A percentile compares a stretch with the other conserved stretches of the same genome.
These are phyloP conservation scores for Aspergillus jensenii DNA, from an alignment of 2,329 filamentous ascomycete species.

Conservation along the genomic window DNA sequence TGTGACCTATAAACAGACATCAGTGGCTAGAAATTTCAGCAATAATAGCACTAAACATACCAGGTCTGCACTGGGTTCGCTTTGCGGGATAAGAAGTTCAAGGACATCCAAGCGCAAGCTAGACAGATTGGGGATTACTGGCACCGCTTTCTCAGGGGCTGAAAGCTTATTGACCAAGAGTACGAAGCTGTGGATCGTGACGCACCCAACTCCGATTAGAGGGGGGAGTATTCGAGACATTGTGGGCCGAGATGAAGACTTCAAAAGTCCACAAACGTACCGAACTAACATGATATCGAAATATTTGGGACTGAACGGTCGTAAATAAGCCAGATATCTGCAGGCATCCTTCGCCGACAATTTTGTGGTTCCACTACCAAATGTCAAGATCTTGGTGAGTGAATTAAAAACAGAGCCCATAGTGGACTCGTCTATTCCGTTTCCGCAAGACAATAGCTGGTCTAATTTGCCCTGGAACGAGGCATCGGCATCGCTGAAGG, in stretches of 20 bases:
- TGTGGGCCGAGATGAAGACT: slow-evolving; percentile 31
- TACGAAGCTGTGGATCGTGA: slow-evolving; percentile 43
- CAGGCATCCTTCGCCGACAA: slow-evolving; percentile 38
- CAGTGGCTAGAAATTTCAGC: not conserved
- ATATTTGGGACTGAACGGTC: slow-evolving; percentile 43
- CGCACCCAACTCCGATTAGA: slow-evolving; percentile 47
- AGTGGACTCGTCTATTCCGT: slow-evolving; percentile 47
- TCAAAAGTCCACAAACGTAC: slow-evolving; percentile 43
- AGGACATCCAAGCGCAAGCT: slow-evolving; percentile 32
- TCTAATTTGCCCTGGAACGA: slow-evolving; percentile 47
- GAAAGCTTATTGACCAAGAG: slow-evolving; percentile 34
- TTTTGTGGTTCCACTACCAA: slow-evolving; percentile 26
- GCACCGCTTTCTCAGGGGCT: slow-evolving; percentile 20
- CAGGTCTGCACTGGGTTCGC: slow-evolving; percentile 27
- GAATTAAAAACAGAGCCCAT: slow-evolving; percentile 44
- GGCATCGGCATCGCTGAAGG: slow-evolving; percentile 38
- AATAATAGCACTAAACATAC: slow-evolving; percentile 21
- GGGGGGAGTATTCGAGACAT: slow-evolving; percentile 37
- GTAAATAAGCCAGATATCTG: slow-evolving; percentile 43
- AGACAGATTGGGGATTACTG: slow-evolving; percentile 26
- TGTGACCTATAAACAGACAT: slow-evolving; percentile 25
- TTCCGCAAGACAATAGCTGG: slow-evolving; percentile 46
- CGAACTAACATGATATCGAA: slow-evolving; percentile 45
- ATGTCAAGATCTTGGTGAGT: slow-evolving; percentile 40
- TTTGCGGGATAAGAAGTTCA: slow-evolving; percentile 30